Evolutionary conservation across 2,329 filamentous ascomycete genomes (phyloP).

Genomic region (Ophiostoma tasmaniense): DNA sequence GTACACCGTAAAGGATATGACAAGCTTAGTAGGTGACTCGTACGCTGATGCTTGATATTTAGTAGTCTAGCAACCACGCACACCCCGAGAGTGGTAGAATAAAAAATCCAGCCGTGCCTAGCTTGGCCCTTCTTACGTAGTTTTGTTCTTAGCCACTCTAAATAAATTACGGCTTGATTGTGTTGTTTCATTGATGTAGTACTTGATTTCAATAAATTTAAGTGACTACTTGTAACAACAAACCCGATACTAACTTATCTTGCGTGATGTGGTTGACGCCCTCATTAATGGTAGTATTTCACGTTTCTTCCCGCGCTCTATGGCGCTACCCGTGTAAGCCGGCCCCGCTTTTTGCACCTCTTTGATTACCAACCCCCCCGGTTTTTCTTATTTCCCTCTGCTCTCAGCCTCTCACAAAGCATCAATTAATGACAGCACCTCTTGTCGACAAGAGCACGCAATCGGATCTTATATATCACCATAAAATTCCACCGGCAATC

Average conservation of each 20-base stretch:
- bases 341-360: neutral
- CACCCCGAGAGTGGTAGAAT: neutral
- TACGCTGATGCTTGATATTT: neutral
- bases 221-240: neutral
- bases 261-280: neutral
- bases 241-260: neutral
- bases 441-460: neutral
- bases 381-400: conserved; percentile 75
- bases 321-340: neutral
- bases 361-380: neutral
- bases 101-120: neutral
- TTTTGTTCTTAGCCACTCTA: neutral
- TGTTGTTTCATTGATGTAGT: neutral
- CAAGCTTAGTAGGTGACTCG: neutral
- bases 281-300: neutral
- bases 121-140: neutral
- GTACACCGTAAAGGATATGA: neutral
- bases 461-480: conserved; percentile 5
- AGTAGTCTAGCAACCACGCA: neutral
- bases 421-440: conserved; percentile 34
- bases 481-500: conserved; percentile 22
- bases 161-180: neutral
- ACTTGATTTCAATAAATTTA: neutral
- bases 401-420: conserved; percentile 50
- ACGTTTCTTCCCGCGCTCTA: neutral